Base-by-base conservation (phyloP, 1,139 yeast species). In the Pichia sp. region DNA sequence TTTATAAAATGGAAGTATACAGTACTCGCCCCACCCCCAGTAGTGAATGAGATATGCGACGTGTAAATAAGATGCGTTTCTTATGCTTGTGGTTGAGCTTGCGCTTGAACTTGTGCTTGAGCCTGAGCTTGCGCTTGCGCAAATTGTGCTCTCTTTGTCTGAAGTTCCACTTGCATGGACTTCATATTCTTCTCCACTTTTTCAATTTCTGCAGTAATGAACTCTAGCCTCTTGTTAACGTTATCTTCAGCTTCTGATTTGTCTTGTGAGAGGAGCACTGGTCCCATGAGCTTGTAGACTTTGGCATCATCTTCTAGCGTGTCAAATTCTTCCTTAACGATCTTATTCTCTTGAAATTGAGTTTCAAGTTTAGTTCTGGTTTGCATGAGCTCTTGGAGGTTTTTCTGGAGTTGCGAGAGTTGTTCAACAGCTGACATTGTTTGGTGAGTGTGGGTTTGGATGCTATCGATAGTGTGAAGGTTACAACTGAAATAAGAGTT, bases 231-330 rank as follows among this genome's bases (percentile, higher is more conserved):
- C 59, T 88, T 91, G 22, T 69, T 72, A 25, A 91, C 96, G 53
- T 88, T 91, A 52, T 72, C 51, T 48, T 76, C 74, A 24, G 97
- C 95, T 58, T 91, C 97, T 12, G 58, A 58, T 46, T 72, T 74
- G 38, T 87, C 95, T 54, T 88, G 96, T 3, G 96, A 96, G 44
- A 91, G 67, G 44, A 91, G 67, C 7, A 88, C 87, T 10, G 96
- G 95, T 1, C 98, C 98, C 16, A 91, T 83, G 47, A 88, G 69
- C 59, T 91, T 91, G 63, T 75, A 91, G 26, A 91, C 79, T 50
- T 82, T 83, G 14, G 93, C 70, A 19, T 55, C 59, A 6, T 44
- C 48, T n/a, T 43, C 38, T 18, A 87, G 62, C 35, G 62, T 59
- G 16, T 68, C 72, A 52, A 91, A 83, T 59, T 91, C 97, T 27